These are phyloP conservation scores for Hymenochaete sp. DNA, from an alignment of 1,284 basidiomycete species.

Conservation along the genomic window DNA sequence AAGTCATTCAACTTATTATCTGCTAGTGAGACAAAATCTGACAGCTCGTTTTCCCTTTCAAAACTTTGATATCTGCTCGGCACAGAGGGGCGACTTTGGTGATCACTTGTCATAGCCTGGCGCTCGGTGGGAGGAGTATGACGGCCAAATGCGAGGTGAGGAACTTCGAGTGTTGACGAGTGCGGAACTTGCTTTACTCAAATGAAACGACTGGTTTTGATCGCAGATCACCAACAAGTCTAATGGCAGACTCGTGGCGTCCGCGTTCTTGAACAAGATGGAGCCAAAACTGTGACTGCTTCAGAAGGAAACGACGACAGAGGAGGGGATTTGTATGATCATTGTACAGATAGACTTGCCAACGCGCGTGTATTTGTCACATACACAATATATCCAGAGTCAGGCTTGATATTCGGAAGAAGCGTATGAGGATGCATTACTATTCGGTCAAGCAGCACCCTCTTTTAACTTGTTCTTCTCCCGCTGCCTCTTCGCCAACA, in stretches of 20 bases:
- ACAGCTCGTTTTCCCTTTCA: neutral
- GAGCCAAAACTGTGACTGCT: constrained; percentile 36
- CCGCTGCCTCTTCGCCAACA: constrained; percentile 44
- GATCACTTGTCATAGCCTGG: constrained; percentile 44
- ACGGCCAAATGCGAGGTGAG: constrained; percentile 57
- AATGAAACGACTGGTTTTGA: neutral
- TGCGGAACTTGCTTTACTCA: constrained; percentile 14
- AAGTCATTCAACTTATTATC: constrained; percentile 24
- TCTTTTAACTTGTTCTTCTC: constrained; percentile 23
- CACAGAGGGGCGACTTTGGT: constrained; percentile 45
- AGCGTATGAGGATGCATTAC: neutral
- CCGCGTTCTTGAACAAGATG: constrained; percentile 57
- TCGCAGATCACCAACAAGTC: constrained; percentile 47
- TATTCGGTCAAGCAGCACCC: neutral
- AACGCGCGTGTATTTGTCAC: neutral
- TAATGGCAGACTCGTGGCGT: constrained; percentile 47
- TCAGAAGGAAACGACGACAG: too few species aligned
- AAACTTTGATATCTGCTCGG: neutral
- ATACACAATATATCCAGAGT: neutral
- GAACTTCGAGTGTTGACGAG: neutral
- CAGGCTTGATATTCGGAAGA: neutral
- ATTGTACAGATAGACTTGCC: too few species aligned
- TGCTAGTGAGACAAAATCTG: neutral
- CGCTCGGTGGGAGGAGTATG: constrained; percentile 59
- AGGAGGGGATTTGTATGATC: too few species aligned